Percentiles rank a stretch among this genome's conserved stretches.
phyloP scores from a whole-genome alignment of 2,329 filamentous ascomycete genomes.

The Falciphora oryzae region DNA sequence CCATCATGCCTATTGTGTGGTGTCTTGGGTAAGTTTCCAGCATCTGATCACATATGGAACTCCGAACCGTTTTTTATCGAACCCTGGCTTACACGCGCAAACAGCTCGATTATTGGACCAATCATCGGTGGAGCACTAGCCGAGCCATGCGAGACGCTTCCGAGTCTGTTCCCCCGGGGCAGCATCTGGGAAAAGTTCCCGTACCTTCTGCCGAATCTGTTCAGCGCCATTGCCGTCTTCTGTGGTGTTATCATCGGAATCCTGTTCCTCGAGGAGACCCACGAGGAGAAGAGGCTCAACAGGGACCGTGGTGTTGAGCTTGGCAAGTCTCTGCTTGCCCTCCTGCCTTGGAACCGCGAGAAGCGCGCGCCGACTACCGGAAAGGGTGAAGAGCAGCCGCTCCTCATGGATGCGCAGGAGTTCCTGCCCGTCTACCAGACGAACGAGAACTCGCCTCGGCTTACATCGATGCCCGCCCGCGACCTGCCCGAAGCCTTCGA shows the following conservation, averaged over 20 bases:
- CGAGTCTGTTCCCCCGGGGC: slow-evolving; percentile 62
- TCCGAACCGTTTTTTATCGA: slow-evolving; percentile 15
- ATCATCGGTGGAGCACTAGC: slow-evolving; percentile 87
- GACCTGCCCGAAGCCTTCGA: slow-evolving; percentile 28
- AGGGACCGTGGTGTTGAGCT: slow-evolving; percentile 71
- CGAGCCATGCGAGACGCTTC: slow-evolving; percentile 78
- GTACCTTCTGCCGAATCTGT: slow-evolving; percentile 87
- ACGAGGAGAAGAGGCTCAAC: slow-evolving; percentile 70
- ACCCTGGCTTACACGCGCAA: slow-evolving; percentile 6
- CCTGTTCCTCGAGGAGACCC: slow-evolving; percentile 90
- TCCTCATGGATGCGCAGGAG: slow-evolving; percentile 52
- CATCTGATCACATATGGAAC: not conserved
- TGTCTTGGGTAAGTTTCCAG: slow-evolving; percentile 66
- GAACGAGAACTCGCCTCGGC: slow-evolving; percentile 47
- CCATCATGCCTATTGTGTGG: slow-evolving; percentile 98
- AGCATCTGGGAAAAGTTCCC: slow-evolving; percentile 82
- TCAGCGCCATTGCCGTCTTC: slow-evolving; percentile 73
- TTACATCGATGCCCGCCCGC: slow-evolving; percentile 30
- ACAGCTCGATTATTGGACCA: slow-evolving; percentile 82
- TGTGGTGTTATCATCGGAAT: slow-evolving; percentile 73
- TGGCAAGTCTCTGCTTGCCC: slow-evolving; percentile 61
- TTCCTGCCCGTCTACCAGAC: slow-evolving; percentile 64
- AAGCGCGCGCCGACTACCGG: slow-evolving; percentile 25
- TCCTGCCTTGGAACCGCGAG: slow-evolving; percentile 29
- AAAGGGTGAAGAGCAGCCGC: slow-evolving; percentile 52